Evolutionary conservation across 306 rosid genomes (phyloP), one percentile per base, ranked within the genome.

Genomic region (Luffa acutangula): DNA sequence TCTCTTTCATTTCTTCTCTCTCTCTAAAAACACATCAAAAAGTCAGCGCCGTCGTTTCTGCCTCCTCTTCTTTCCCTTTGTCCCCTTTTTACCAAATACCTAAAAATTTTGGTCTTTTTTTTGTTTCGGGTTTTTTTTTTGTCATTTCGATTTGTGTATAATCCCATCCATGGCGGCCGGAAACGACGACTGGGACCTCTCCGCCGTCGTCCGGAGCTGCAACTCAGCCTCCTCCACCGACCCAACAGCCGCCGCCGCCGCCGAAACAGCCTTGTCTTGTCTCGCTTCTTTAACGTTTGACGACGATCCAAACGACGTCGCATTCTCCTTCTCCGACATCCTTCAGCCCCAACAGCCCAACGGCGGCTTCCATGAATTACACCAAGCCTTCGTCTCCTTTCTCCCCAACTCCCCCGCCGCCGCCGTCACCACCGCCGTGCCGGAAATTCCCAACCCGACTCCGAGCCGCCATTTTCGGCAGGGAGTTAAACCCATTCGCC

Each of bases 101-200:
- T 18, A 25, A 57, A 57, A 0, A 0, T 41, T 43, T 21, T 75
- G 33, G 21, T 71, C 51, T 3, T 46, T 5, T 46, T 25, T 31
- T 73, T 17, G 48, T 15, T 15, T 25, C 12, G 0, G 0, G 25
- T 66, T 9, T 17, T 34, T 31, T 15, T 62, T 18, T 60, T 31
- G 17, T 43, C 59, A 42, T 33, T 48, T 10, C 36, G 12, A 51
- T 31, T 73, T 49, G 1, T 72, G 59, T 48, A 14, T 46, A 72
- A 72, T 7, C 41, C 20, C 11, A 18, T 14, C 33, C 43, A 73
- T 73, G 60, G 78, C 60, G 0, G 78, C 48, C 62, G 78, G 78
- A 3, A 85, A 82, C 2, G 90, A 84, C 6, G 93, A 90, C 59
- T 93, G 96, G 92, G 97, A 91, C 88, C 98, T 93, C 45, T 75